These are phyloP conservation scores for Linaria vulgaris DNA, from an alignment of 257 asterid species.

Conservation along the genomic window DNA sequence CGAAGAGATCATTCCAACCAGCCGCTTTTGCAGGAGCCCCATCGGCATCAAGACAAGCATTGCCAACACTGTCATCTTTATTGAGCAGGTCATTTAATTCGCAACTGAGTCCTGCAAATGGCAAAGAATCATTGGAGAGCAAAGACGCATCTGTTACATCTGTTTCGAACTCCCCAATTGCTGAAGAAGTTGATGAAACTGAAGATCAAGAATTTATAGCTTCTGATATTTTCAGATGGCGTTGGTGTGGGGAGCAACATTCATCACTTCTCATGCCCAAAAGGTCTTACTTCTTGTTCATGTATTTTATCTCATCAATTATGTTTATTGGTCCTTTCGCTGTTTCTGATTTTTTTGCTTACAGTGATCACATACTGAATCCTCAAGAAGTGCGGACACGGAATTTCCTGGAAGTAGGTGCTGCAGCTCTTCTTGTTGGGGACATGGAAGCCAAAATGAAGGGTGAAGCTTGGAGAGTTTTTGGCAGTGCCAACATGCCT, in stretches of 20 bases:
- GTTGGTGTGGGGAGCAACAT: conserved; percentile 92
- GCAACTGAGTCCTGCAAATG: conserved; percentile 78
- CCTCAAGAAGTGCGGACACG: conserved; percentile 68
- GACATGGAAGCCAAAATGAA: conserved; percentile 96
- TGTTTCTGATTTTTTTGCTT: conserved; percentile 31
- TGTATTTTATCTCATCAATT: conserved; percentile 26
- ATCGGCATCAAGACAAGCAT: conserved; percentile 79
- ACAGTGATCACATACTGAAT: conserved; percentile 77
- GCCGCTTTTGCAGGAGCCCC: conserved; percentile 97
- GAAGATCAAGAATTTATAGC: conserved; percentile 79
- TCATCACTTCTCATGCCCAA: conserved; percentile 64
- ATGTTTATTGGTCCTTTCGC: conserved; percentile 17
- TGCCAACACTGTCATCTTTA: conserved; percentile 84
- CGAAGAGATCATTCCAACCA: conserved; percentile 91
- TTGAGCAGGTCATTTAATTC: conserved; percentile 92
- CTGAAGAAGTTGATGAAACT: conserved; percentile 77
- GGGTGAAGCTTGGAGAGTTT: conserved; percentile 83
- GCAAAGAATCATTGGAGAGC: conserved; percentile 77
- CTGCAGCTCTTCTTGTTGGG: conserved; percentile 98
- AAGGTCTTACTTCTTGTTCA: conserved; percentile 54
- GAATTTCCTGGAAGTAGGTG: conserved; percentile 95
- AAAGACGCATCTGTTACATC: conserved; percentile 75
- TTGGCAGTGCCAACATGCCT: conserved; percentile 92
- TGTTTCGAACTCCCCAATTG: conserved; percentile 64
- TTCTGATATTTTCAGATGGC: conserved; percentile 89